Evolutionary conservation across 2,329 filamentous ascomycete species (phyloP), one percentile per base, ranked within the genome.

Genomic region (Colletotrichum gigasporum): DNA sequence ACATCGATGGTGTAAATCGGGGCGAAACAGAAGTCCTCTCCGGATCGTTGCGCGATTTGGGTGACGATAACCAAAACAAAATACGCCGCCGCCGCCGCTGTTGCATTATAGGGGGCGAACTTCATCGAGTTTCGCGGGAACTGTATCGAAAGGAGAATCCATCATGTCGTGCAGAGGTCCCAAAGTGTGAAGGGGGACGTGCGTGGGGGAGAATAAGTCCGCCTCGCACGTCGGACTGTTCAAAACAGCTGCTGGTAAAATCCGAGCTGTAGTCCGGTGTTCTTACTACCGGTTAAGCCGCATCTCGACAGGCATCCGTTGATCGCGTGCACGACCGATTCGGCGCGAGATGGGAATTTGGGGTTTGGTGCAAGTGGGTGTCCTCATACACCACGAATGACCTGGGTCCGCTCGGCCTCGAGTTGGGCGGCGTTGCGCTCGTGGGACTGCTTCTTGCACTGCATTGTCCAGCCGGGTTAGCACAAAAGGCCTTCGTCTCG

Each of bases 361-460:
- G 35, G 18, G 14, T 2, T 53, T 4, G 18, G 32, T 8, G 24
- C 16, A 7, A 35, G 12, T 2, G 32, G 20, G 20, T 35, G 18
- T 20, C n/a, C 30, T 79, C 87, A 97, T 77, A 97, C 90, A 67
- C 94, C 94, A 80, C 92, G 94, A 81, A 98, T 96, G 72, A 96
- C 94, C 68, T 95, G 91, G 47, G 96, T 99, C 75, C 95, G 87
- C 85, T 99, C 95, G 62, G 90, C 88, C 79, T 97, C 93, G 75
- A 99, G 84, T 82, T 96, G 94, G 69, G 94, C 91, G 64, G 93
- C 92, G 78, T 99, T 99, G 70, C 94, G 90, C 78, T 96, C 93
- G 80, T 97, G 93, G 48, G 93, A 95, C 79, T 97, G 94, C 84
- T 97, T 96, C 86, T 97, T 97, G 86, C 95, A 97, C 88, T 91